Base-by-base conservation (phyloP, 2,329 filamentous ascomycete species). In the Beauveria varroae region DNA sequence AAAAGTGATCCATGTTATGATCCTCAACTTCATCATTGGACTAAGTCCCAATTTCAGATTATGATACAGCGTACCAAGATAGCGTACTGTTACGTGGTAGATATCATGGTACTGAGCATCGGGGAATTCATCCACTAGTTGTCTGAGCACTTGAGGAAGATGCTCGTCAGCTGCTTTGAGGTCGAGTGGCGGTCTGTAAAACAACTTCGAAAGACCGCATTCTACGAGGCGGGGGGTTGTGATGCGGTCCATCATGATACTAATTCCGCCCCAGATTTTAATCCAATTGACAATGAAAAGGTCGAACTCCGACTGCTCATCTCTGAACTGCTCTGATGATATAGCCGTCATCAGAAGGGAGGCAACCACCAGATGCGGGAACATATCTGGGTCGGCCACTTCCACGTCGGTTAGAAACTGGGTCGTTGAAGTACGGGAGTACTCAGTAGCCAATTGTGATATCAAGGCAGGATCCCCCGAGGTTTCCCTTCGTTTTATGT, bases 221-320 rank as follows among this genome's bases (percentile, higher is more conserved):
- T 43, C 24, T 10, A 51, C 26, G 20, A 61, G 37, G 12, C 52
- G 22, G 18, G 28, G 22, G 3, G 44, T 14, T 34, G 52, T 52
- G 5, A 57, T 20, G 9, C 46, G 43, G 6, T 61, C 44, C 9
- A 57, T 61, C 53, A 61, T 61, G 8, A 57, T 18, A 14, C 60
- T n/a, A 26, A 76, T 83, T 10, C 82, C 82, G 10, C 76, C 73
- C 81, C 81, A 85, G 14, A 85, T 73, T 3, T 77, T 66, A 70
- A 84, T 80, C 81, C 82, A 85, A 67, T 84, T 78, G 50, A 84
- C 68, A 34, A 84, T 76, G 65, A 79, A 82, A 2, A 84, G 73
- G 1, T 76, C 8, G 3, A 16, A 5, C 50, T 72, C 74, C 20
- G 69, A 69, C 53, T 78, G 73, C 0, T 72, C 68, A n/a, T 81